These are phyloP conservation scores for Grosmannia clavigera DNA, from an alignment of 2,329 filamentous ascomycete species.

Conservation along the genomic window DNA sequence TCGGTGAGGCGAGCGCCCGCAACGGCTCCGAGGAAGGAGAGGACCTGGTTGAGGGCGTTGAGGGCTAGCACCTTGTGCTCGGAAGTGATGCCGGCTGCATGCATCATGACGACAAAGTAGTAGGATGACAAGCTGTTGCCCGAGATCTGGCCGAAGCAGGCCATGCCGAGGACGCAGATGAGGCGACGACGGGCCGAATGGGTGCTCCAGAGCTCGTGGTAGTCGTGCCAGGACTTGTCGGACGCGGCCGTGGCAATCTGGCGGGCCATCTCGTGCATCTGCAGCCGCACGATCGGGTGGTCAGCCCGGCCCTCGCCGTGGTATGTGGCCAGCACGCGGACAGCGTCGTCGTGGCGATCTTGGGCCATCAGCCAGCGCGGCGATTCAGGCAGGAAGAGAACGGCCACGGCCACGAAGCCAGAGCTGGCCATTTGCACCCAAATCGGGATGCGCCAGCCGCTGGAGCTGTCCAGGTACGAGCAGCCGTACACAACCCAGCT, in stretches of 20 bases:
- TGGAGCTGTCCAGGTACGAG: conserved; percentile 11
- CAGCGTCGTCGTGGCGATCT: conserved; percentile 14
- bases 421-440: conserved; percentile 17
- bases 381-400: conserved; percentile 14
- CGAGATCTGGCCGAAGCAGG: conserved; percentile 25
- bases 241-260: conserved; percentile 27
- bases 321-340: conserved; percentile 26
- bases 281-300: conserved; percentile 14
- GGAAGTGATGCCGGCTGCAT: conserved; percentile 37
- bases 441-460: conserved; percentile 34
- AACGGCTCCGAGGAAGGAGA: conserved; percentile 37
- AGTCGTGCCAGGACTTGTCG: conserved; percentile 34
- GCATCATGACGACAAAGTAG: conserved; percentile 41
- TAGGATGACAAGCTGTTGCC: conserved; percentile 37
- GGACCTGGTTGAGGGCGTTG: conserved; percentile 40
- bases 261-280: conserved; percentile 12
- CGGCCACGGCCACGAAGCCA: conserved; percentile 11
- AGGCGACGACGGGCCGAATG: conserved; percentile 26
- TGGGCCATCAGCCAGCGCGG: conserved; percentile 17
- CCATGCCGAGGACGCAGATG: conserved; percentile 25
- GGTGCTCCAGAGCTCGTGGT: conserved; percentile 28
- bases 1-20: conserved; percentile 44
- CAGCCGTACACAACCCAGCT: conserved; percentile 7
- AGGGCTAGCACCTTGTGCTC: conserved; percentile 34
- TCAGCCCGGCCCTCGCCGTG: conserved; percentile 39